Evolutionary conservation across 2,329 filamentous ascomycete genomes (phyloP).

Genomic region (Talaromyces islandicus): DNA sequence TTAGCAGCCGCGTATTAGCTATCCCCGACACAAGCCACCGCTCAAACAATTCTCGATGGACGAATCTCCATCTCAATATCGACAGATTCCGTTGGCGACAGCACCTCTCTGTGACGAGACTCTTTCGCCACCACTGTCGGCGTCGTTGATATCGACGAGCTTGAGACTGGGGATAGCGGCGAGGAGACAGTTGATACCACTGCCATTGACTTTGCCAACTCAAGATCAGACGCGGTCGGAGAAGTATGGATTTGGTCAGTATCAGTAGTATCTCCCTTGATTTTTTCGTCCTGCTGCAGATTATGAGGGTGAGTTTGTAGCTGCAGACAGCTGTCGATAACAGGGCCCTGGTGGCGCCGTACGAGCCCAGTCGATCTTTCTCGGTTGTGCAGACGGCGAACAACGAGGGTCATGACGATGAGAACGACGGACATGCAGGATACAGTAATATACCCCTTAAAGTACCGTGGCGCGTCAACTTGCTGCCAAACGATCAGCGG

Average conservation of each 20-base stretch:
- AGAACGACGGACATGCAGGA: slow-evolving; percentile 44
- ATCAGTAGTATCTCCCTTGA: not conserved
- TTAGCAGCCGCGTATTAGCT: not conserved
- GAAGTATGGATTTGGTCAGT: not conserved
- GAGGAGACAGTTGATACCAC: not conserved
- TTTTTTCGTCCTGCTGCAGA: not conserved
- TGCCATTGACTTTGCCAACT: not conserved
- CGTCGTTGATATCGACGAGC: not conserved
- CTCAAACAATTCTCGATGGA: not conserved
- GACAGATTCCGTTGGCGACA: not conserved
- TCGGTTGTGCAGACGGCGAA: slow-evolving; percentile 23
- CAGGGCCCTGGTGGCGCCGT: not conserved
- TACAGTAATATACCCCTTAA: slow-evolving; percentile 55
- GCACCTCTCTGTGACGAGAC: not conserved
- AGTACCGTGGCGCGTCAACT: slow-evolving; percentile 55
- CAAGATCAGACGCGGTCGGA: not conserved
- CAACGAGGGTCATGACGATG: slow-evolving; percentile 46
- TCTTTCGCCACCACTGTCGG: not conserved
- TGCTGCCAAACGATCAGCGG: slow-evolving; percentile 63
- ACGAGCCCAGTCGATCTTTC: not conserved
- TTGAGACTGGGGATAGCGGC: not conserved
- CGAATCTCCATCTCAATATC: slow-evolving; percentile 1
- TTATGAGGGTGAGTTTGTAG: not conserved
- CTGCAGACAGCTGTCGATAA: slow-evolving; percentile 6
- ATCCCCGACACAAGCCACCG: not conserved